Evolutionary conservation across 768 basidiomycete genomes (phyloP), one percentile per base, ranked within the genome.

Genomic region (Pulveroboletus sp.): DNA sequence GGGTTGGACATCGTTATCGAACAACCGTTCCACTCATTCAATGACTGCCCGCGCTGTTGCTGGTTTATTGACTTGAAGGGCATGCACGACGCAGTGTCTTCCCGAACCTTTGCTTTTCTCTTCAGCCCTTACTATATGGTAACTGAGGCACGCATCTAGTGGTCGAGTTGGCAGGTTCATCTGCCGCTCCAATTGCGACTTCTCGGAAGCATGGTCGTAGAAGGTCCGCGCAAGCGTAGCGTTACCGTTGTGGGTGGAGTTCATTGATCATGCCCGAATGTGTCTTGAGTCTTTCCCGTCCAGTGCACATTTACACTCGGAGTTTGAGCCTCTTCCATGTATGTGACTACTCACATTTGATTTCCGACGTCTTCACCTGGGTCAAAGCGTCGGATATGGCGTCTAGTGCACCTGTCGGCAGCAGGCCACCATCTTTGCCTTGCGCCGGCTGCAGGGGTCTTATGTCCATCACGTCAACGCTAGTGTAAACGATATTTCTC

Each of bases 301-400:
- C 21, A 21, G 21, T 21, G 21, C 21, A 21, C 21, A 21, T 21
- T 2, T 21, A 3, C 21, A 21, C 21, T 21, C 21, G 21, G 21
- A 21, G 21, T 21, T 2, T 21, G 21, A 21, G 21, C 21, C 21
- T 21, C 21, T 21, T 21, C 21, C 21, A 21, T n/a, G 27, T 24
- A 47, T 15, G 67, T 58, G 12, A 21, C 1, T 15, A 26, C 12
- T 17, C 37, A 26, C 35, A n/a, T 30, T 26, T 30, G 15, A 27
- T 24, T n/a, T 6, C 12, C 21, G 36, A 48, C 11, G 5, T 36
- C 42, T 9, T 30, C 41, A 48, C 31, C 28, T n/a, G 75, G 76
- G 57, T 21, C 66, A 75, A 57, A 72, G 75, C 50, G 73, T 77
- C 9, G 76, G 75, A 18, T 77, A 76, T 71, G 74, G 76, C 10